Evolutionary conservation across 164 flowering plant species (phyloP), one percentile per base, ranked within the genome.

Genomic region (Houttuynia cordata): DNA sequence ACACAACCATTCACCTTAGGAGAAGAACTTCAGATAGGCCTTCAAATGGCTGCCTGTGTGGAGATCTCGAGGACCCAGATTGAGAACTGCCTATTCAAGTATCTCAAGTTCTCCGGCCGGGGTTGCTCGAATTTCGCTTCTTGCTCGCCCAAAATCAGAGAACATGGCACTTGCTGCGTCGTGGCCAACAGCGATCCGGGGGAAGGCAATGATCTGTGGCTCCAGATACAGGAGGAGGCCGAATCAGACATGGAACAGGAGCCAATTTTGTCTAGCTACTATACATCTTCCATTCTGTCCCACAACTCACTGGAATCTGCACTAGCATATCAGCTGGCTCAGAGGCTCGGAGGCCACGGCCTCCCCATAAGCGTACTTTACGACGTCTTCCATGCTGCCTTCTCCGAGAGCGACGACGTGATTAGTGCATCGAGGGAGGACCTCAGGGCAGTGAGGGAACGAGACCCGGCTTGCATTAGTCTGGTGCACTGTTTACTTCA

Each of bases 401-500:
- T 89, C 6, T 40, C 10, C 4, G 84, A 69, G 8, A 75, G 78
- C 62, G 17, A 0, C 0, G 83, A 66, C 39, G 78, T 89, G 23
- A 53, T 64, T 39, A 34, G 7, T 15, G 75, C 85, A 0, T 75
- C 81, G 0, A 65, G 61, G 61, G 76, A 60, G 9, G 97, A 89
- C 67, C 56, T 89, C n/a, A 73, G 41, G 34, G 94, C 90, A 0
- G 88, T 73, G 21, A 81, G 69, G 51, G 84, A 87, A 52, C 68
- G 91, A 25, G 97, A 89, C 68, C 88, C 97, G 0, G 97, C 94
- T 17, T 87, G 94, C 49, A 49, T 75, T 1, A 81, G 85, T 56
- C 80, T 71, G 23, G 83, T 81, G 9, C 88, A 89, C 22, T 85
- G 97, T 59, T 63, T 89, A 60, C 65, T 89, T 50, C 81, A 80